These are phyloP conservation scores for carrot (Daucus carota) DNA, from an alignment of 129 eudicot genomes.

Conservation along the genomic window DH1_v3.0 NC_030386.2:33822501-33823000, in stretches of 20 bases:
- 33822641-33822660: conserved; percentile 21
- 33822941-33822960: conserved; percentile 55
- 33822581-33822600: conserved; percentile 42
- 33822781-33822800: conserved; percentile 58
- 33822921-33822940: conserved; percentile 54
- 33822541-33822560: conserved; percentile 16
- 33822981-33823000: conserved; percentile 63
- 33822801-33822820: conserved; percentile 31
- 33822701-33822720: conserved; percentile 79
- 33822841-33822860: conserved; percentile 73
- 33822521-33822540: conserved; percentile 12
- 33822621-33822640: conserved; percentile 23
- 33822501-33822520: conserved; percentile 6
- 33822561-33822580: conserved; percentile 32
- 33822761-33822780: conserved; percentile 51
- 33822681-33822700: conserved; percentile 65
- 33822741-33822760: conserved; percentile 82
- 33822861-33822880: conserved; percentile 87
- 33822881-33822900: conserved; percentile 59
- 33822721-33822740: conserved; percentile 69
- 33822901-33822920: conserved; percentile 86
- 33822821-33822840: conserved; percentile 53
- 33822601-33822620: conserved; percentile 42
- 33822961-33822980: conserved; percentile 29
- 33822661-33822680: conserved; percentile 36